Percentiles rank a stretch among this genome's conserved stretches.
phyloP scores from a whole-genome alignment of 2,329 filamentous ascomycete genomes.

The Hypoxylon sp. region DNA sequence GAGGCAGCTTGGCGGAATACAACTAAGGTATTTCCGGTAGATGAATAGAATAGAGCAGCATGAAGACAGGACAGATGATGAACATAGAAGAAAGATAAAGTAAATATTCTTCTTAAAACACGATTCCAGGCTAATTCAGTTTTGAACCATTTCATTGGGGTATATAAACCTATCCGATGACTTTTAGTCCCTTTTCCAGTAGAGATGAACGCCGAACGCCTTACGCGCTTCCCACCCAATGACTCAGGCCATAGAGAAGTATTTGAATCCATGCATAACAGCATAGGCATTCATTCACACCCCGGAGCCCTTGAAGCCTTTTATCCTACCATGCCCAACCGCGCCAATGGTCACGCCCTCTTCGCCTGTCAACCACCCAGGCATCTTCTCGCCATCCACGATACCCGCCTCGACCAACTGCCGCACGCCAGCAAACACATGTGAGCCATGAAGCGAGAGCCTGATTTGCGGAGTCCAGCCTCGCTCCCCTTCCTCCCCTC shows the following conservation, averaged over 20 bases:
- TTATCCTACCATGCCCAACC: conserved; percentile 76
- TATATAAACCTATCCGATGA: conserved; percentile 36
- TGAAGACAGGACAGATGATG: conserved; percentile 19
- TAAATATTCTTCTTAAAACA: background rate
- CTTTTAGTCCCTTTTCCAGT: background rate
- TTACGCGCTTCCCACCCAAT: conserved; percentile 9
- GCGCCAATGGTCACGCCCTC: conserved; percentile 82
- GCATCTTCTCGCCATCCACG: conserved; percentile 83
- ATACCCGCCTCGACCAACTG: conserved; percentile 83
- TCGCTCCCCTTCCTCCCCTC: conserved; percentile 47
- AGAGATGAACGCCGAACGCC: conserved; percentile 19
- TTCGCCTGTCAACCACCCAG: conserved; percentile 92
- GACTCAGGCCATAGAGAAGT: background rate
- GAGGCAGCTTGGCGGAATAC: conserved; percentile 91
- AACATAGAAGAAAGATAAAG: conserved; percentile 7
- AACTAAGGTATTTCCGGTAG: conserved; percentile 82
- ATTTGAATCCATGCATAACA: background rate
- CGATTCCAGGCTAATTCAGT: background rate
- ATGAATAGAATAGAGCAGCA: conserved; percentile 57
- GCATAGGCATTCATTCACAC: conserved; percentile 54
- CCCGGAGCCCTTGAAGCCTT: conserved; percentile 70
- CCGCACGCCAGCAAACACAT: conserved; percentile 86
- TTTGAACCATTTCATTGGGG: conserved; percentile 22
- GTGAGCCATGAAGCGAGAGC: conserved; percentile 79
- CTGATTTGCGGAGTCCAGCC: conserved; percentile 72